Base-by-base conservation (phyloP, 805 yeast species). In the Ogataea corticis region DNA sequence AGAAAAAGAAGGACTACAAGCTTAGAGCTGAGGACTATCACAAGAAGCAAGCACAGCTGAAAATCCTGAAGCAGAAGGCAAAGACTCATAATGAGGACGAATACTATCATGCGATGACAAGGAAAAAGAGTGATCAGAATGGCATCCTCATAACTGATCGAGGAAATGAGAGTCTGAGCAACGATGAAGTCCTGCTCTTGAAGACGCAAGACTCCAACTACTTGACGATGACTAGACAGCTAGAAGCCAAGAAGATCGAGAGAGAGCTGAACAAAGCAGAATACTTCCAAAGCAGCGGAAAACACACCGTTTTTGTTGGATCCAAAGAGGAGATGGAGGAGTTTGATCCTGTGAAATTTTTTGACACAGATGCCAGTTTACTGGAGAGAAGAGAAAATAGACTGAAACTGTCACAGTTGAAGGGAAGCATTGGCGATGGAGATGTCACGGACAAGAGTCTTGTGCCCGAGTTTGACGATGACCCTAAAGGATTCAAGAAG, bases 161-260 rank as follows among this genome's bases (percentile, higher is more conserved):
- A 49, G 85, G 79, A 15, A 76, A 72, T 19, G 85, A 79, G 54
- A 70, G 71, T 27, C 67, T 90, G 44, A 68, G 81, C 7, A 76
- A 76, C 39, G 96, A 84, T 45, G 96, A 92, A 58, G 86, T 85
- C 39, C 81, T 87, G 61, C 72, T 94, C 36, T 69, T 91, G 52
- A 92, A 92, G 67, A 83, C 96, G 0, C 99, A 94, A 67, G 99
- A 94, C 68, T 76, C 84, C 18, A 88, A 87, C 47, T 94, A 94
- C 64, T 75, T 94, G 43, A 80, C 87, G 50, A 86, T 95, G 7
- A 66, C 88, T 65, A 74, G 91, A 55, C 78, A 80, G 49, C 77
- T 80, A 50, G 97, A 92, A 63, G 53, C 74, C 49, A 73, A 72
- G 30, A 82, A 85, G 62, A 77, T 89, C 27, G 80, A 77, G 38